These are phyloP conservation scores for Aphanomyces euteiches DNA, from an alignment of 352 stramenopile genomes.

Conservation along the genomic window DNA sequence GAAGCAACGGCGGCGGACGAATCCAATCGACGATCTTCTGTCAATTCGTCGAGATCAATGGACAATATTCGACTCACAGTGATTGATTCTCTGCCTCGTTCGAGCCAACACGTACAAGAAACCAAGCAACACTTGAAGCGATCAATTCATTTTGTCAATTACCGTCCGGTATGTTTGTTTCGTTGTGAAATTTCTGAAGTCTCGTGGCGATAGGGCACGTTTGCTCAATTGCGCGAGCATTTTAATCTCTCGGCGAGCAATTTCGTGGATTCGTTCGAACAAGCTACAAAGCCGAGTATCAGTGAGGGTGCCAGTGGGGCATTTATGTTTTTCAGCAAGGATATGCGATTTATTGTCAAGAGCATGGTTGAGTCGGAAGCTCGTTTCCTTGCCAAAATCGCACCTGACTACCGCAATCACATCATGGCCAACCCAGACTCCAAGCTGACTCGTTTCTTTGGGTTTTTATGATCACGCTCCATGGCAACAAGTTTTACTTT, in stretches of 20 bases:
- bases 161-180: constrained; percentile 19
- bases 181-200: neutral
- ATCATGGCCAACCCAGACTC: constrained; percentile 65
- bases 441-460: constrained; percentile 87
- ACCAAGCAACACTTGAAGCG: constrained; percentile 5
- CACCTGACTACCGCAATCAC: constrained; percentile 83
- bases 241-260: constrained; percentile 59
- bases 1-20: neutral
- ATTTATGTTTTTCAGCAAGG: constrained; percentile 90
- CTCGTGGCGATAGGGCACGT: constrained; percentile 33
- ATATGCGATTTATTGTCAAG: constrained; percentile 90
- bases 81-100: neutral
- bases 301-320: constrained; percentile 85
- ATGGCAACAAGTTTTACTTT: constrained; percentile 88
- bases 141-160: constrained; percentile 31
- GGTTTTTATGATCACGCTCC: constrained; percentile 87
- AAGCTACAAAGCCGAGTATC: constrained; percentile 84
- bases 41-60: constrained; percentile 18
- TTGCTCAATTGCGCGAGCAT: constrained; percentile 68
- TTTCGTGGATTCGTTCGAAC: constrained; percentile 72
- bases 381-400: constrained; percentile 77
- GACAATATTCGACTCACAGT: constrained; percentile 19
- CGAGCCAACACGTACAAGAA: neutral
- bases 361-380: constrained; percentile 80
- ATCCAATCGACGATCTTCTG: neutral